phyloP scores from a whole-genome alignment of 1,139 yeast genomes.

The Sugiyamaella neomexicana region DNA sequence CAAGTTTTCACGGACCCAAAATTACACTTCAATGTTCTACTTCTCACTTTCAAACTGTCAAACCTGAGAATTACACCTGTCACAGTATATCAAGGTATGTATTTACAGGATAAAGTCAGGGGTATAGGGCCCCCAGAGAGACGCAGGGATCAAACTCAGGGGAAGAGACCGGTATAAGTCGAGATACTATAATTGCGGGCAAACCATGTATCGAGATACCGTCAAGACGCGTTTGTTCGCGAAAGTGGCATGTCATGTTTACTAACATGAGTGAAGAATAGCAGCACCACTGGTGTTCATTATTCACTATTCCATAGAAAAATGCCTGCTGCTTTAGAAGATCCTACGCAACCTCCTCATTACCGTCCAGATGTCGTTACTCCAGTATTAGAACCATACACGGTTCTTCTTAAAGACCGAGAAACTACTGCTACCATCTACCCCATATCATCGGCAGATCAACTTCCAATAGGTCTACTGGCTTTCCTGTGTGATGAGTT shows the following conservation, averaged over 20 bases:
- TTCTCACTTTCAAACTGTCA: not conserved
- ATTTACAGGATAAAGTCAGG: not conserved
- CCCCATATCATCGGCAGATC: constrained; percentile 65
- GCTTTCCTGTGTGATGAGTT: constrained; percentile 87
- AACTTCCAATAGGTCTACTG: constrained; percentile 72
- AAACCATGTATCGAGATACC: not conserved
- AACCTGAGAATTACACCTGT: constrained; percentile 13
- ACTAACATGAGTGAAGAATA: not conserved
- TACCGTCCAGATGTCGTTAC: constrained; percentile 44
- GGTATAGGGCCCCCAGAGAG: not conserved
- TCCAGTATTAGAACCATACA: constrained; percentile 32
- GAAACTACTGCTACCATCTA: constrained; percentile 91
- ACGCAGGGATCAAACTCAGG: too few species aligned
- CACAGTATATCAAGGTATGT: constrained; percentile 24
- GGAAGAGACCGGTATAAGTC: not conserved
- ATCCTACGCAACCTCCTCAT: constrained; percentile 47
- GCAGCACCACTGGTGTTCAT: not conserved
- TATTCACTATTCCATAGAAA: not conserved
- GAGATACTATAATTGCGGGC: not conserved
- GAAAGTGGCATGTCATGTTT: not conserved
- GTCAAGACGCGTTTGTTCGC: not conserved
- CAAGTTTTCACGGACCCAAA: constrained; percentile 11
- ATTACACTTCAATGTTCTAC: constrained; percentile 5
- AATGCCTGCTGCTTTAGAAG: constrained; percentile 46
- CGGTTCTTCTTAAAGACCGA: constrained; percentile 64